These are phyloP conservation scores for Fusarium albidum DNA, from an alignment of 2,329 filamentous ascomycete species.

Conservation along the genomic window DNA sequence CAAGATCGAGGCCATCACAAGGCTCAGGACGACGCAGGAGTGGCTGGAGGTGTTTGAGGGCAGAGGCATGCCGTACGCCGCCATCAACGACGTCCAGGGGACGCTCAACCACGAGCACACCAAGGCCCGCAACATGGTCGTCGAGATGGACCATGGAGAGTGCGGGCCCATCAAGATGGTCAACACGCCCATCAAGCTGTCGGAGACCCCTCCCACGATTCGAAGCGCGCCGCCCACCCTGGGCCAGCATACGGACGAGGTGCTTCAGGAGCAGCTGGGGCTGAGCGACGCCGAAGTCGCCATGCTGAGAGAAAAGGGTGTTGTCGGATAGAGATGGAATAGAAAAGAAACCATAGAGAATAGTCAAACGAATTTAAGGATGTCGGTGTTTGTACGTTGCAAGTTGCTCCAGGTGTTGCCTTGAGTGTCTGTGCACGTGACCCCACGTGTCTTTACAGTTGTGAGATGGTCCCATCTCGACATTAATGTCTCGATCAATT, in stretches of 20 bases:
- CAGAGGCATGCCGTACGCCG: constrained; percentile 90
- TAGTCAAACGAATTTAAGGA: no score
- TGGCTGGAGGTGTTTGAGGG: constrained; percentile 90
- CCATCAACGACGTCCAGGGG: constrained; percentile 90
- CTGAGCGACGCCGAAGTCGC: constrained; percentile 67
- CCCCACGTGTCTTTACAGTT: no score
- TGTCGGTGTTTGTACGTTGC: no score
- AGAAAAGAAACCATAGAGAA: constrained; percentile 1
- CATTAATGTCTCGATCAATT: no score
- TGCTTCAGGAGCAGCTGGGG: constrained; percentile 71
- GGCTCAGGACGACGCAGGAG: constrained; percentile 81
- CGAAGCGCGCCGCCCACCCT: constrained; percentile 83
- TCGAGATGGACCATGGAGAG: constrained; percentile 81
- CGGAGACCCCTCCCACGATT: constrained; percentile 78
- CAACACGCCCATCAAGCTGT: constrained; percentile 95
- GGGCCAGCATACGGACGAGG: constrained; percentile 85
- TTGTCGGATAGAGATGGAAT: constrained; percentile 60
- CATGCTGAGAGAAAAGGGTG: constrained; percentile 69
- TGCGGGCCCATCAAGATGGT: constrained; percentile 91
- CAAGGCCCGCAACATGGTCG: constrained; percentile 86
- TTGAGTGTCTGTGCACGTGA: no score
- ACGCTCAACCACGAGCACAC: constrained; percentile 88
- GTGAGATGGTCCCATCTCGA: no score
- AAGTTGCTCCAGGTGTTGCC: no score
- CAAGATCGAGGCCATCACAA: constrained; percentile 79